A percentile compares a stretch with the other conserved stretches of the same genome.
These are phyloP conservation scores for Nemophila menziesii DNA, from an alignment of 257 asterid species.

Conservation along the genomic window DNA sequence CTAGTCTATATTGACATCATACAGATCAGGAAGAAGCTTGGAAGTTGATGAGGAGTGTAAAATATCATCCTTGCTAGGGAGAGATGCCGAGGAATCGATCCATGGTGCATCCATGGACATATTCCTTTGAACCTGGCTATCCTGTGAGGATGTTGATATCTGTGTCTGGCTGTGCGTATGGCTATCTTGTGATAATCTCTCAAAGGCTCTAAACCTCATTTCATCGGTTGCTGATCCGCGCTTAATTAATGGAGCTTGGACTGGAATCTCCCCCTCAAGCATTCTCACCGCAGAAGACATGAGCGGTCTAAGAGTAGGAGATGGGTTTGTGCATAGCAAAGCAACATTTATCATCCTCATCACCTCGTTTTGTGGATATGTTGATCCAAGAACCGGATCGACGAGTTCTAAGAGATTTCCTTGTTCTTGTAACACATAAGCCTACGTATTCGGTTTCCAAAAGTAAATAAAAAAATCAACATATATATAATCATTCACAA, in stretches of 20 bases:
- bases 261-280: conserved; percentile 68
- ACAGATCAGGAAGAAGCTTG: conserved; percentile 29
- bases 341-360: conserved; percentile 52
- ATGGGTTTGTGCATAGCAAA: conserved; percentile 67
- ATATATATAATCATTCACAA: background rate
- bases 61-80: conserved; percentile 28
- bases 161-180: too few relatives aligned
- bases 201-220: conserved; percentile 52
- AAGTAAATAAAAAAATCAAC: background rate
- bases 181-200: conserved; percentile 57
- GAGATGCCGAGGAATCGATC: conserved; percentile 48
- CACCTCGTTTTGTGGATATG: conserved; percentile 51
- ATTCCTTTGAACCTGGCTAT: conserved; percentile 31
- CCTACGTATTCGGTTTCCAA: conserved; percentile 26
- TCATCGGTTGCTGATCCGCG: conserved; percentile 31
- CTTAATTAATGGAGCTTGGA: conserved; percentile 61
- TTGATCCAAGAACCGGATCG: conserved; percentile 58
- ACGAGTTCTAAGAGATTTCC: conserved; percentile 78
- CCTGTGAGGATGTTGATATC: conserved; percentile 30
- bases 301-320: conserved; percentile 71
- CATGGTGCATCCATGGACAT: conserved; percentile 63
- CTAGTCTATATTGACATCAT: background rate
- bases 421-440: conserved; percentile 85
- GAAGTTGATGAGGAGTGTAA: conserved; percentile 26
- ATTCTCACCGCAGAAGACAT: conserved; percentile 82